phyloP scores from a whole-genome alignment of 208 protist genomes.

The Leishmania aethiopica region DNA sequence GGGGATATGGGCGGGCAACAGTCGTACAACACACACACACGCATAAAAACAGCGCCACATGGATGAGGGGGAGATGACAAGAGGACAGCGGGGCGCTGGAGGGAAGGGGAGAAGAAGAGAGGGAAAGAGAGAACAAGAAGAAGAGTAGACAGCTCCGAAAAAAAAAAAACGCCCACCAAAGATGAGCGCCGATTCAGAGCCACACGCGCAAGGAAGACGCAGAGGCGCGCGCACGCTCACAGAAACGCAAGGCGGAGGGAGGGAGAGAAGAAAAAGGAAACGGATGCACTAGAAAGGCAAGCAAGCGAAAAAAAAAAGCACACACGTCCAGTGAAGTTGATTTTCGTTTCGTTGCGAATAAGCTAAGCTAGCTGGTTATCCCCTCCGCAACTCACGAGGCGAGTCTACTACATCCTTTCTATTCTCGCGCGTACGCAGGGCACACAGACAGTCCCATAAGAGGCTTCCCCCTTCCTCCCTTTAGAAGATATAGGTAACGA shows the following conservation, averaged over 20 bases:
- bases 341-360: not conserved
- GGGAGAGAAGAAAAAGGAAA: conserved; percentile 1
- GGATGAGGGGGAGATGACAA: conserved; percentile 4
- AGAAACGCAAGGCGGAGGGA: not conserved
- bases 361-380: not conserved
- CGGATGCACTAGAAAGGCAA: not conserved
- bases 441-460: not conserved
- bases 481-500: not conserved
- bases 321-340: not conserved
- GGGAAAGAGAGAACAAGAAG: not conserved
- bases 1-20: not conserved
- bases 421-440: not conserved
- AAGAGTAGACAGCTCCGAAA: conserved; percentile 1
- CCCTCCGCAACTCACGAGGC: not conserved
- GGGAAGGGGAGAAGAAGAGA: conserved; percentile 2
- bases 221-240: conserved; percentile 15
- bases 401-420: not conserved
- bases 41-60: not conserved
- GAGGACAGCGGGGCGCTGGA: not conserved
- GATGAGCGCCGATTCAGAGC: not conserved
- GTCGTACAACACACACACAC: not conserved
- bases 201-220: not conserved
- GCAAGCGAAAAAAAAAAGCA: not conserved
- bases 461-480: not conserved
- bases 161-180: conserved; percentile 14